phyloP scores from a whole-genome alignment of 2,329 filamentous ascomycete genomes.

The Colletotrichum australisinense region DNA sequence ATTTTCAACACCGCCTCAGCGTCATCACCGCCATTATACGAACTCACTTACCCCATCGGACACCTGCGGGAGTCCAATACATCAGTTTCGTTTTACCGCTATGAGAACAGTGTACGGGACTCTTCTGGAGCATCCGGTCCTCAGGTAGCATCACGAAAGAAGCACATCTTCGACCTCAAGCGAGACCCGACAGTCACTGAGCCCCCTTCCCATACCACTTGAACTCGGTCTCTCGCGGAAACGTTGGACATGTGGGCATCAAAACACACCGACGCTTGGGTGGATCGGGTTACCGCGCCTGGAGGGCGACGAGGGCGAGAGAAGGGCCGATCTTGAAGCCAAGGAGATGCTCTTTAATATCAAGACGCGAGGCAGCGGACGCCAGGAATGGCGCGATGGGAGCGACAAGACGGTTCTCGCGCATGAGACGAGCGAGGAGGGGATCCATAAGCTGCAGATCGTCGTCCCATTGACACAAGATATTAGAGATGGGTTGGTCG shows the following conservation, averaged over 20 bases:
- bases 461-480: conserved; percentile 43
- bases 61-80: conserved; percentile 47
- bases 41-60: conserved; percentile 48
- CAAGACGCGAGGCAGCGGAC: conserved; percentile 37
- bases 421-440: conserved; percentile 44
- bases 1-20: conserved; percentile 38
- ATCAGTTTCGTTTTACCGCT: conserved; percentile 44
- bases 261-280: conserved; percentile 40
- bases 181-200: conserved; percentile 42
- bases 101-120: conserved; percentile 41
- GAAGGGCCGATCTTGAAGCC: conserved; percentile 36
- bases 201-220: conserved; percentile 46
- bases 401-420: conserved; percentile 42
- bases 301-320: conserved; percentile 10
- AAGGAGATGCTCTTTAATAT: conserved; percentile 43
- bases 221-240: conserved; percentile 44
- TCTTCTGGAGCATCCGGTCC: conserved; percentile 32
- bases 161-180: conserved; percentile 49
- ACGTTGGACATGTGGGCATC: conserved; percentile 44
- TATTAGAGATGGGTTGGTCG: conserved; percentile 47
- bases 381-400: conserved; percentile 47
- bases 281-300: conserved; percentile 42
- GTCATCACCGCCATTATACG: conserved; percentile 47
- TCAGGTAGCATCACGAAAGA: conserved; percentile 42
- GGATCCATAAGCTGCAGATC: conserved; percentile 45